These are phyloP conservation scores for Apiospora saccharicola DNA, from an alignment of 2,329 filamentous ascomycete species.

Conservation along the genomic window DNA sequence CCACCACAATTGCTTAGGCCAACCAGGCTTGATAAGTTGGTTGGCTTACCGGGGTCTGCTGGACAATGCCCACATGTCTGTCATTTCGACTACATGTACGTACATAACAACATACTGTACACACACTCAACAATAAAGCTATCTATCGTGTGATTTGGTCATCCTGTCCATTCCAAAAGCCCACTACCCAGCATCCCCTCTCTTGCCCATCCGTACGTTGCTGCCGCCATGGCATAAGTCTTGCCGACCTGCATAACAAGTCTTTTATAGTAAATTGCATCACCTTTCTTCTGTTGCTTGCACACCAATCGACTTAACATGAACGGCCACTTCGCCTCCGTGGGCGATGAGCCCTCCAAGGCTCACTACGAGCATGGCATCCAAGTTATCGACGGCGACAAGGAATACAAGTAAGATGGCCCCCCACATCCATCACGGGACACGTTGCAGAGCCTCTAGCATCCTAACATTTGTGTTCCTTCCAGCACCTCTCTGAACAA, in stretches of 20 bases:
- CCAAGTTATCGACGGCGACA: slow-evolving; percentile 95
- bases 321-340: slow-evolving; percentile 83
- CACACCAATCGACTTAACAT: slow-evolving; percentile 47
- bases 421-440: slow-evolving; percentile 16
- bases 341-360: slow-evolving; percentile 70
- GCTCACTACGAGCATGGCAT: slow-evolving; percentile 89
- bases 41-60: slow-evolving; percentile 16
- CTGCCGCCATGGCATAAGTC: slow-evolving; percentile 24
- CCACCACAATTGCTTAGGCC: background rate
- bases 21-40: background rate
- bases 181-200: slow-evolving; percentile 11
- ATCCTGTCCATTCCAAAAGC: slow-evolving; percentile 8
- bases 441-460: slow-evolving; percentile 21
- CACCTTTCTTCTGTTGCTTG: slow-evolving; percentile 26
- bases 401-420: slow-evolving; percentile 88
- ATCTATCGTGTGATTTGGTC: slow-evolving; percentile 27
- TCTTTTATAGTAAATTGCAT: background rate
- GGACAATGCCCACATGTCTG: slow-evolving; percentile 19
- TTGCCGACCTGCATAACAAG: slow-evolving; percentile 16
- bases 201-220: slow-evolving; percentile 8
- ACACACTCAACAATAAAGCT: slow-evolving; percentile 21
- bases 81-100: slow-evolving; percentile 18
- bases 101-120: slow-evolving; percentile 18
- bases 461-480: slow-evolving; percentile 24
- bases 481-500: slow-evolving; percentile 76